These are phyloP conservation scores for Aspergillus asperescens DNA, from an alignment of 495 filamentous ascomycete species.

Conservation along the genomic window DNA sequence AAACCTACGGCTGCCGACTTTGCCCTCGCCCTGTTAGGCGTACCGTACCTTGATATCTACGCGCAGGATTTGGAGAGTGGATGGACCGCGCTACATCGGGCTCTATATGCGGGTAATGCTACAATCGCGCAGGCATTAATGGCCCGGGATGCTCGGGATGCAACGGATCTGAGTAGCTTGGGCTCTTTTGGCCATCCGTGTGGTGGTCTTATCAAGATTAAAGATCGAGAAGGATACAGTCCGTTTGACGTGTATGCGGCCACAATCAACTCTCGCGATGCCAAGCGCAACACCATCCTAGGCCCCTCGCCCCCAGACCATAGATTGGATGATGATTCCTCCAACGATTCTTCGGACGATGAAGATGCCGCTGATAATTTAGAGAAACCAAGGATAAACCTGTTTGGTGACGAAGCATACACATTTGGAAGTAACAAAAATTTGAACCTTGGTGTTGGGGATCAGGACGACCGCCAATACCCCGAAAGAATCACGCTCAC, in stretches of 20 bases:
- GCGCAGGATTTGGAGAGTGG: constrained; percentile 84
- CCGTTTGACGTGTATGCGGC: constrained; percentile 87
- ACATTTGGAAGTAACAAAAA: constrained; percentile 96
- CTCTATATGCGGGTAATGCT: constrained; percentile 88
- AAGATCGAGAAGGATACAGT: constrained; percentile 90
- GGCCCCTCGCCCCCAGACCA: constrained; percentile 11
- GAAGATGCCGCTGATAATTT: constrained; percentile 34
- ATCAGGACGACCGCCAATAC: constrained; percentile 88
- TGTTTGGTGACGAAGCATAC: constrained; percentile 78
- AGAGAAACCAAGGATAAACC: constrained; percentile 30
- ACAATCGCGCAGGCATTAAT: constrained; percentile 78
- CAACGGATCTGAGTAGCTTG: constrained; percentile 45
- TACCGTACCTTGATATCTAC: constrained; percentile 81
- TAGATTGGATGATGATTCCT: constrained; percentile 32
- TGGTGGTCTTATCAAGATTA: constrained; percentile 79
- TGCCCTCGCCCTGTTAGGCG: constrained; percentile 68
- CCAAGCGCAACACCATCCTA: constrained; percentile 30
- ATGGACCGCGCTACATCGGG: constrained; percentile 91
- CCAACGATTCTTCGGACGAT: constrained; percentile 33
- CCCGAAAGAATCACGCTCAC: constrained; percentile 75
- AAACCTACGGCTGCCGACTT: constrained; percentile 63
- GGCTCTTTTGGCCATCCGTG: constrained; percentile 44
- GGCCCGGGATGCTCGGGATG: constrained; percentile 63
- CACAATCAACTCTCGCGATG: constrained; percentile 62
- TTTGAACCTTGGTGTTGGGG: constrained; percentile 81